Base-by-base conservation (phyloP, 192 early-diverging fungal genomes). In the Fimicolochytrium jonesii region DNA sequence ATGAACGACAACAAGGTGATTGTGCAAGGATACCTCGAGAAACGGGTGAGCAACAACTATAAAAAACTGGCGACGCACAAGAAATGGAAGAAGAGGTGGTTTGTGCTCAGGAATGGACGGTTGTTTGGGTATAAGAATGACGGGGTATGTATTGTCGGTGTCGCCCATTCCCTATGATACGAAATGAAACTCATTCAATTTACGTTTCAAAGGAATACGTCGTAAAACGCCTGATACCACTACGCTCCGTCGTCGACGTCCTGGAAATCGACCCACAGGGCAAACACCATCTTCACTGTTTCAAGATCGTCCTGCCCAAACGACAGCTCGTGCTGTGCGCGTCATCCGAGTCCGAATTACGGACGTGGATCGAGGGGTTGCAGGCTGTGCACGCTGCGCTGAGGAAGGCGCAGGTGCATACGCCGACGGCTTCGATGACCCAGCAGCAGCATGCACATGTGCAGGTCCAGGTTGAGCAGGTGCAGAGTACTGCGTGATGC, bases 1-100 rank as follows among this genome's bases (percentile, higher is more conserved):
- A 59, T 69, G 17, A 62, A 57, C 31, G 69, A 71, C 45, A 57
- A 71, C 61, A 43, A 20, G n/a, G 76, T 78, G 0, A 30, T 78
- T 13, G 20, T 66, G n/a, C 72, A 78, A 49, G 76, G 76, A 13
- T 78, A 78, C 46, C 58, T 78, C 32, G 57, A 66, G 23, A 77
- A 77, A 44, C 67, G 64, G 43, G 64, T 69, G 6, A 62, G 63
- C n/a, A 66, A 69, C 57, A 59, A 67, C 35, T 53, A 58, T 33
- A 58, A 73, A 29, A 71, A 77, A 52, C 39, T 62, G 18, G 32
- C 54, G 3, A 64, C 43, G 13, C 25, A 36, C n/a, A 69, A 68
- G 28, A 47, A 49, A 3, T 80, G 78, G 78, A 80, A 80, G 50
- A 63, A 69, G 42, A 64, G 70, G 9, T 80, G 78, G 78, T 74